Evolutionary conservation across 352 stramenopile species (phyloP).

Genomic region (Phytophthora fragariaefolia): DNA sequence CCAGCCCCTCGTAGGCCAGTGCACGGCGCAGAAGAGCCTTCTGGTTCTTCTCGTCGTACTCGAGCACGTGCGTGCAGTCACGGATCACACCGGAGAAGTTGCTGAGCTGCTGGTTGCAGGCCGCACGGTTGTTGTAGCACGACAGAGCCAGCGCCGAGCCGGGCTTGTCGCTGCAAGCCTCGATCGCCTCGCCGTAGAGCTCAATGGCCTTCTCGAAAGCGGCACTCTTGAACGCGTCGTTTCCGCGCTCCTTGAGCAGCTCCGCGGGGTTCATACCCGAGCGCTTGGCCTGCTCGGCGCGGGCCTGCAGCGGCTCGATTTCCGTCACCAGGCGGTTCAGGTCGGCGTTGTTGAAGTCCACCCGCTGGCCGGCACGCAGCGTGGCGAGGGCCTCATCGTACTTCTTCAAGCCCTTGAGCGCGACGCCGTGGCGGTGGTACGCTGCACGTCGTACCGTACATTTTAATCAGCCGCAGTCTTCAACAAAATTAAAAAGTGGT

Average conservation of each 20-base stretch:
- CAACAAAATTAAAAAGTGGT: slow-evolving; percentile 8
- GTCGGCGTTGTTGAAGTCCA: slow-evolving; percentile 89
- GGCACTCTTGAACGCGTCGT: slow-evolving; percentile 93
- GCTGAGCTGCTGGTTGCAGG: slow-evolving; percentile 97
- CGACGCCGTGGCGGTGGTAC: slow-evolving; percentile 95
- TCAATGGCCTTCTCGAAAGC: slow-evolving; percentile 92
- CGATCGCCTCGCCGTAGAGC: slow-evolving; percentile 94
- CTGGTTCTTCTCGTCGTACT: slow-evolving; percentile 94
- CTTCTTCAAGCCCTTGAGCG: slow-evolving; percentile 89
- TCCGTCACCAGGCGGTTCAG: slow-evolving; percentile 82
- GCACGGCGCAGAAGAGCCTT: slow-evolving; percentile 95
- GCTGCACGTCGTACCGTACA: slow-evolving; percentile 33
- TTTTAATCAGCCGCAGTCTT: slow-evolving; percentile 20
- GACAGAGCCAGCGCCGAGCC: slow-evolving; percentile 89
- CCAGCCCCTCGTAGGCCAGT: slow-evolving; percentile 95
- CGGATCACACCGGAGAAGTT: slow-evolving; percentile 96
- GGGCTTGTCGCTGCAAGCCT: slow-evolving; percentile 73
- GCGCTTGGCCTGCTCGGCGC: slow-evolving; percentile 67
- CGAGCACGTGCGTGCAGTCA: slow-evolving; percentile 95
- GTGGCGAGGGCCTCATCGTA: slow-evolving; percentile 82
- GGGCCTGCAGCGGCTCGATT: slow-evolving; percentile 81
- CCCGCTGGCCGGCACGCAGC: slow-evolving; percentile 71
- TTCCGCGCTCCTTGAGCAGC: slow-evolving; percentile 94
- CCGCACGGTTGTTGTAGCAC: slow-evolving; percentile 95
- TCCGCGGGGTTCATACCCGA: slow-evolving; percentile 83